Conservation (phyloP, 73 alveolate genomes). For the Paramecium tetraurelia region DNA sequence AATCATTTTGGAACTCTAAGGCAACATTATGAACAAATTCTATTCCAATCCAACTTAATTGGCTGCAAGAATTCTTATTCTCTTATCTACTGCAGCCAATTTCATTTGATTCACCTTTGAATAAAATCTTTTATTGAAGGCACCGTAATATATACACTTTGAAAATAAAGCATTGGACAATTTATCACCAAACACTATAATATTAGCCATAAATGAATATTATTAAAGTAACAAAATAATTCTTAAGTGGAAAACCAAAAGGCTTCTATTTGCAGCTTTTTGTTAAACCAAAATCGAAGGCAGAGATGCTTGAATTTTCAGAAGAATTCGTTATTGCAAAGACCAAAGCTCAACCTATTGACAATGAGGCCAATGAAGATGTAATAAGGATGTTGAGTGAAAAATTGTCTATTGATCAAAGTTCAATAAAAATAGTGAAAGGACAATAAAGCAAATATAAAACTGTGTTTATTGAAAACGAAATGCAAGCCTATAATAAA, state of each 20-base stretch:
- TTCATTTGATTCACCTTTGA: not conserved
- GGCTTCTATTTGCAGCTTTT: not conserved
- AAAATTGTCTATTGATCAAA: not conserved
- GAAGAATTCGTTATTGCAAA: not conserved
- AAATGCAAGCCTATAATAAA: not conserved
- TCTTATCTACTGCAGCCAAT: not conserved
- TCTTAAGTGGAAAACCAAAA: not conserved
- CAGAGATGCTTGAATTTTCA: not conserved
- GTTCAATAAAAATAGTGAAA: not conserved
- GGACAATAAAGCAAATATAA: not conserved
- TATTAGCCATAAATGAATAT: constrained; percentile 7
- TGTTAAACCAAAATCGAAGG: not conserved
- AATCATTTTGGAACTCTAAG: not conserved
- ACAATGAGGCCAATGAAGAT: not conserved
- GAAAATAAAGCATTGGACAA: not conserved
- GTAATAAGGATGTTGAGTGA: not conserved
- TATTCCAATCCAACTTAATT: not conserved
- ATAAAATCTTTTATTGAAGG: not conserved
- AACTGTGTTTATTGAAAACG: not conserved
- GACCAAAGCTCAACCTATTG: not conserved
- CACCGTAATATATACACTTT: not conserved
- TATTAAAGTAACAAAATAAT: not conserved
- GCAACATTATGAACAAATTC: not conserved
- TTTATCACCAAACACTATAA: not conserved
- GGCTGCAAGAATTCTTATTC: not conserved